Conservation (phyloP, 805 yeast genomes). For the Lipomyces orientalis region DNA sequence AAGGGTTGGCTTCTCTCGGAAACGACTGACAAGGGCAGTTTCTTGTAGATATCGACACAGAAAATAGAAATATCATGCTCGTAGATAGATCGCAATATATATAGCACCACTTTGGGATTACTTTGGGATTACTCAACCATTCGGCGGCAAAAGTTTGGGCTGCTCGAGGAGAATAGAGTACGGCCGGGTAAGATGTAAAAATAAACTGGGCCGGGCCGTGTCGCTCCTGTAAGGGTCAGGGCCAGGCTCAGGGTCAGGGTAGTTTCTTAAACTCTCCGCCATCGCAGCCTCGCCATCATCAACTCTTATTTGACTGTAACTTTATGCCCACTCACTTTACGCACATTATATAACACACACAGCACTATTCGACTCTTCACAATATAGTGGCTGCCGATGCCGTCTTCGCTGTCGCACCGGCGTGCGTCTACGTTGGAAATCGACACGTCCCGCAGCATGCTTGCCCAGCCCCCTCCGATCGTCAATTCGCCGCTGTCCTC, state of each 20-base stretch:
- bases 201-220: neutral
- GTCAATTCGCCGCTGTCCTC: constrained; percentile 1
- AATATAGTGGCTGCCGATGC: constrained; percentile 1
- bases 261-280: neutral
- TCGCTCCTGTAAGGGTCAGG: neutral
- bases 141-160: neutral
- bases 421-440: neutral
- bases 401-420: neutral
- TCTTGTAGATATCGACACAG: no score
- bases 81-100: no score
- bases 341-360: no score
- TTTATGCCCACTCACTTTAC: neutral
- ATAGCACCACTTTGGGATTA: neutral
- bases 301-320: neutral
- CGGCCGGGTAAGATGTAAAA: neutral
- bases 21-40: no score
- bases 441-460: neutral
- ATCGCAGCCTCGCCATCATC: neutral
- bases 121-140: neutral
- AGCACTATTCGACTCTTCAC: neutral
- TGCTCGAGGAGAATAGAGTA: neutral
- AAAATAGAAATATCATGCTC: no score
- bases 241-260: neutral
- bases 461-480: constrained; percentile 1
- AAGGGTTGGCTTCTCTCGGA: no score